Base-by-base conservation (phyloP, 306 rosid genomes). In the Biancaea sappan region DNA sequence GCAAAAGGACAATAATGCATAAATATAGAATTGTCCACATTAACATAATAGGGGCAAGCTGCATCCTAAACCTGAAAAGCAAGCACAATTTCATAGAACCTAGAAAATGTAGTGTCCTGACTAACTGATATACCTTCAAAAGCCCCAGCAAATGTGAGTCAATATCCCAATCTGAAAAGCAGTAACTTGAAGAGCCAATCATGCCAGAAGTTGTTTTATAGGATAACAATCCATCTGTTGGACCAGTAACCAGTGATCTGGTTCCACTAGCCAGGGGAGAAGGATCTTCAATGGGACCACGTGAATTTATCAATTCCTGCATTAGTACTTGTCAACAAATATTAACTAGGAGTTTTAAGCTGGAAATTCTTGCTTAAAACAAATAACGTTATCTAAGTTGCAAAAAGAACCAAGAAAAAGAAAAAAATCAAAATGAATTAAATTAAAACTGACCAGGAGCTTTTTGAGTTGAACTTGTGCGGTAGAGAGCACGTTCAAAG, bases 231-330 rank as follows among this genome's bases (percentile, higher is more conserved):
- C 93, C 93, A 70, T 94, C 97, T 69, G 82, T 81, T 76, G 90
- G 93, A 74, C 99, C 91, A 16, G 89, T 72, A 79, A 90, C 69
- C 73, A 90, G 76, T 61, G 84, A 83, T 80, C 87, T 90, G 83
- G 86, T 80, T 47, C 96, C 96, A 65, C 52, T 21, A 28, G 88
- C 92, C 77, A 87, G 76, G 3, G 91, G 97, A 76, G 99, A 92
- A 82, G 99, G 99, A 85, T 94, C 99, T 86, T 94, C 96, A 86
- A 87, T 88, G 58, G 92, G 97, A 83, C 92, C 96, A 71, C 85
- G 85, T 67, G 91, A 88, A 75, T 85, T 92, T 75, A 94, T 86
- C 93, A 90, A 90, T 75, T 86, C 92, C 99, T 94, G 97, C 92
- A 92, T 74, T 58, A 76, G 79, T 67, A 82, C 81, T 83, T 79